phyloP scores from a whole-genome alignment of 352 stramenopile species.

The Phytophthora tentaculata region DNA sequence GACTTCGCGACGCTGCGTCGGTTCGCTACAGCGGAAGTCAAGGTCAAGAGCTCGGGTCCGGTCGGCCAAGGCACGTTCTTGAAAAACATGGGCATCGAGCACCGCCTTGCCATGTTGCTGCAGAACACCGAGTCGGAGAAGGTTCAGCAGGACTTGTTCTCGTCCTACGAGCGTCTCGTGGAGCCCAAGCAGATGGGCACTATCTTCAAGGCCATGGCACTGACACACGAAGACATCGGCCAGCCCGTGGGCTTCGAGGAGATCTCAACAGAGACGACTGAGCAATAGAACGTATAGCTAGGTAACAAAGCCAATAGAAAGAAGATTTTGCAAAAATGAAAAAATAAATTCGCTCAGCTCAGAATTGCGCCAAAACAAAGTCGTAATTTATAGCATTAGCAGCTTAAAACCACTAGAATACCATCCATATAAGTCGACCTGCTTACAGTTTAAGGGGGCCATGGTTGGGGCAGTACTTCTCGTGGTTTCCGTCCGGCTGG shows the following conservation, averaged over 20 bases:
- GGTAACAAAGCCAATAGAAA: constrained; percentile 9
- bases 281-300: constrained; percentile 8
- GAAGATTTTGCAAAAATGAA: background rate
- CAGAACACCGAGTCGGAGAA: constrained; percentile 85
- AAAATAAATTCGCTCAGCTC: too few relatives aligned
- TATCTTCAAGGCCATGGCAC: constrained; percentile 94
- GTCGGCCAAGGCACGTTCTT: constrained; percentile 94
- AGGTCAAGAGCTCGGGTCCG: constrained; percentile 85
- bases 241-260: constrained; percentile 73
- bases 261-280: background rate
- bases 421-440: constrained; percentile 25
- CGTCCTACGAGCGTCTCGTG: constrained; percentile 93
- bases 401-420: constrained; percentile 31
- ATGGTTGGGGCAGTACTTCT: constrained; percentile 96
- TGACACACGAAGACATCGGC: constrained; percentile 69
- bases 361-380: constrained; percentile 25
- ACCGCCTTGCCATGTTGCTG: constrained; percentile 91
- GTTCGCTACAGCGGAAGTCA: constrained; percentile 60
- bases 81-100: constrained; percentile 95
- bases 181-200: constrained; percentile 93
- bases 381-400: constrained; percentile 54
- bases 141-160: constrained; percentile 87
- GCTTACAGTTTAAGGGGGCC: constrained; percentile 73
- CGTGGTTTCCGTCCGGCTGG: constrained; percentile 96
- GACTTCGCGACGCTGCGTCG: constrained; percentile 87